phyloP scores from a whole-genome alignment of 768 basidiomycete species.

The Lentinula boryana region DNA sequence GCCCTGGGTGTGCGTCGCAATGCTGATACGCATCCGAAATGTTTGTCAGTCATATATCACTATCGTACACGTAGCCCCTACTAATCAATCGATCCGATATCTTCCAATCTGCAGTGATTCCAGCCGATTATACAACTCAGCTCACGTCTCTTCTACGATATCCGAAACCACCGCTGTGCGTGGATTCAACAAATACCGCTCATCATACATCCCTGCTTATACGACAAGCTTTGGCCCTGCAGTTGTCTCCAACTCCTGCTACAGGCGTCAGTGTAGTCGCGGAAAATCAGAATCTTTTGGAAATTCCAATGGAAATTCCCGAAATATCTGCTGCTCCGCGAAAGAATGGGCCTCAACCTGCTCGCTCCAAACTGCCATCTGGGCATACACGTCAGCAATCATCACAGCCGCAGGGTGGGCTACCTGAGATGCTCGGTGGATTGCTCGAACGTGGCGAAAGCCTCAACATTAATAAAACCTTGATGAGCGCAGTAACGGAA shows the following conservation, averaged over 20 bases:
- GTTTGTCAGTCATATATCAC: slow-evolving; percentile 49
- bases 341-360: slow-evolving; percentile 23
- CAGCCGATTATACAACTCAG: slow-evolving; percentile 81
- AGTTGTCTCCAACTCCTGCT: slow-evolving; percentile 65
- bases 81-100: neutral
- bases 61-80: neutral
- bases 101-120: slow-evolving; percentile 52
- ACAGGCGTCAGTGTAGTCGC: slow-evolving; percentile 74
- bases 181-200: slow-evolving; percentile 28
- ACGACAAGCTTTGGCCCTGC: slow-evolving; percentile 76
- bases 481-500: slow-evolving; percentile 77
- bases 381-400: slow-evolving; percentile 34
- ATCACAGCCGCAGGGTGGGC: slow-evolving; percentile 38
- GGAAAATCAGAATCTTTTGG: slow-evolving; percentile 77
- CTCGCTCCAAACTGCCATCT: slow-evolving; percentile 14
- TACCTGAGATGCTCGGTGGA: slow-evolving; percentile 70
- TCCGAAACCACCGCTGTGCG: slow-evolving; percentile 46
- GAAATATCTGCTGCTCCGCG: slow-evolving; percentile 31
- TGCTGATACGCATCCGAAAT: slow-evolving; percentile 92
- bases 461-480: slow-evolving; percentile 77
- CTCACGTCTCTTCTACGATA: slow-evolving; percentile 84
- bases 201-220: slow-evolving; percentile 69
- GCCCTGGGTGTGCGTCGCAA: slow-evolving; percentile 86
- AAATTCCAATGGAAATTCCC: slow-evolving; percentile 65
- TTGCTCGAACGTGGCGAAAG: slow-evolving; percentile 73